Base-by-base conservation (phyloP, 2,329 filamentous ascomycete species). In the Eutypa lata region DNA sequence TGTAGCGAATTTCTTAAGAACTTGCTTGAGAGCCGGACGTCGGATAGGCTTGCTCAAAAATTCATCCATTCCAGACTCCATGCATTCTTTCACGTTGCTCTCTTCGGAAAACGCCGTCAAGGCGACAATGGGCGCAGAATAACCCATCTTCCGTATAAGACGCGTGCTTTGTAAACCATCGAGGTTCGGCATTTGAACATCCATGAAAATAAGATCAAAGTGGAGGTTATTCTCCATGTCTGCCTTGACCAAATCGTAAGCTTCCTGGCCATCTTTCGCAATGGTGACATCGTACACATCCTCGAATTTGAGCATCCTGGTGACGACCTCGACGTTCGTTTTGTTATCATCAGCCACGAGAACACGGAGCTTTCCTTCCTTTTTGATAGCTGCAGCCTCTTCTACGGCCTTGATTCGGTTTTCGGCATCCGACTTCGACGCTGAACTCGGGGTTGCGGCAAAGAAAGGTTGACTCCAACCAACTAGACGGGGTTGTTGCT, bases 191-290 rank as follows among this genome's bases (percentile, higher is more conserved):
- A 97, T 97, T 71, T 90, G 90, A 7, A 96, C 88, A 63, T 97
- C 92, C 92, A 96, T 97, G 66, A 96, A 94, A 57, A 97, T 93
- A 24, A 97, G 78, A 61, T 96, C 90, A 66, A 93, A 96, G 2
- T 81, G 81, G 51, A 81, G 78, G 49, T 86, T 81, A 26, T 80
- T 81, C 48, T 86, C 83, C 88, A 96, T 94, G 57, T 86, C 88
- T 16, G 84, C 84, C 67, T 91, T 92, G 59, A 96, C 91, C 26
- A 88, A 77, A 56, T 96, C 91, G 54, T 91, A 90, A 0, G 92
- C 92, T 71, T 96, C 90, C 69, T 95, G 89, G 0, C 88, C 89
- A 63, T 91, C 88, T 66, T 90, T 90, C 49, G 91, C 92, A 48
- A 96, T 87, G 0, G 89, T 93, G 16, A 96, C 90, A 66, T 96